A percentile compares a stretch with the other conserved stretches of the same genome.
These are phyloP conservation scores for Yamadazyma phyllophila DNA, from an alignment of 805 yeast genomes.

Conservation along the genomic window DNA sequence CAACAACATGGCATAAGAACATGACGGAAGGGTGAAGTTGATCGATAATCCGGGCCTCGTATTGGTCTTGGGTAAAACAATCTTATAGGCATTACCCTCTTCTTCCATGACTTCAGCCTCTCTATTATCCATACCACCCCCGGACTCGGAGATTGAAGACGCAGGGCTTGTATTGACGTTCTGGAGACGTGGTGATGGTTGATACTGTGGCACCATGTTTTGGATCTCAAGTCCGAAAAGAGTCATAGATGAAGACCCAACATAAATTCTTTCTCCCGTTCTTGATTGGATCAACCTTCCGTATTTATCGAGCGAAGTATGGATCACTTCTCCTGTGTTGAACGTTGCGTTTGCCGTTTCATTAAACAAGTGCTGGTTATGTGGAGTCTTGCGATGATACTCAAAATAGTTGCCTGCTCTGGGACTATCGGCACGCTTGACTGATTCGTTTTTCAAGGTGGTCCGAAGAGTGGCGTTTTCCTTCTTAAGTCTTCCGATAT, in stretches of 20 bases:
- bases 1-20: constrained; percentile 69
- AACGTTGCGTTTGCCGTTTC: constrained; percentile 9
- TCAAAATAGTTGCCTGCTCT: constrained; percentile 13
- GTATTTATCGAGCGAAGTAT: constrained; percentile 68
- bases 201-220: constrained; percentile 47
- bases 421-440: constrained; percentile 3
- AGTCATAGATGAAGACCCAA: constrained; percentile 83
- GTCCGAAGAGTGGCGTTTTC: constrained; percentile 61
- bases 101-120: constrained; percentile 64
- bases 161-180: constrained; percentile 7
- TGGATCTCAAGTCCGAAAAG: constrained; percentile 76
- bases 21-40: constrained; percentile 71
- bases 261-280: constrained; percentile 72
- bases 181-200: constrained; percentile 10
- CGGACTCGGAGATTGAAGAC: constrained; percentile 8
- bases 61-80: constrained; percentile 64
- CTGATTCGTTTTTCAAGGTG: constrained; percentile 31
- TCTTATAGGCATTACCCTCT: constrained; percentile 74
- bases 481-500: constrained; percentile 59
- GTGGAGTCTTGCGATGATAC: constrained; percentile 15
- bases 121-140: constrained; percentile 19
- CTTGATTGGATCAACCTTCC: constrained; percentile 72
- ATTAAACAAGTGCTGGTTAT: constrained; percentile 13
- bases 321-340: constrained; percentile 51
- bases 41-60: constrained; percentile 67